Percentiles rank a stretch among this genome's conserved stretches.
Evolutionary conservation across 225 moss, liverwort and hornwort genomes (phyloP).

Genomic region (Marchantia paleacea): DNA sequence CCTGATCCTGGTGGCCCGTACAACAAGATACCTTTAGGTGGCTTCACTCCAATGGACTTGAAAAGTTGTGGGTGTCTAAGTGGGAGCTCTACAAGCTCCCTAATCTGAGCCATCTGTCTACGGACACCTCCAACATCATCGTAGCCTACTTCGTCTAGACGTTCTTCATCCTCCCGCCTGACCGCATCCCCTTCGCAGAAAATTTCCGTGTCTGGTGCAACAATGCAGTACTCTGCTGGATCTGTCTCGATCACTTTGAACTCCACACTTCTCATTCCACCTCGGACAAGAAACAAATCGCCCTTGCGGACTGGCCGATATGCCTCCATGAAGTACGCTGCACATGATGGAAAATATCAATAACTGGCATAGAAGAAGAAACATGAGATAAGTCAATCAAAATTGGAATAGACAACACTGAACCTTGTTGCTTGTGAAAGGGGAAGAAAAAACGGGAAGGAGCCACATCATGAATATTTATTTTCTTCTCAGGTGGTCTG

Average conservation of each 20-base stretch:
- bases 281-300: slow-evolving; percentile 69
- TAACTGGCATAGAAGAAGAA: too few species aligned
- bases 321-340: slow-evolving; percentile 85
- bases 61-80: slow-evolving; percentile 75
- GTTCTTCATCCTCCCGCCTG: slow-evolving; percentile 85
- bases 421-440: too few species aligned
- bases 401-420: too few species aligned
- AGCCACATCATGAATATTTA: too few species aligned
- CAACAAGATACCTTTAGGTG: slow-evolving; percentile 85
- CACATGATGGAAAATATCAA: not conserved
- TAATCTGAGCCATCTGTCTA: slow-evolving; percentile 90
- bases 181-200: slow-evolving; percentile 91
- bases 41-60: slow-evolving; percentile 74
- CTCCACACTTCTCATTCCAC: slow-evolving; percentile 78
- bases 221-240: slow-evolving; percentile 90
- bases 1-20: slow-evolving; percentile 93
- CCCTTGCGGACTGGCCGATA: slow-evolving; percentile 75
- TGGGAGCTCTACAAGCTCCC: slow-evolving; percentile 80
- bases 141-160: slow-evolving; percentile 85
- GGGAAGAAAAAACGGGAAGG: too few species aligned
- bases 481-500: too few species aligned
- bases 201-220: slow-evolving; percentile 89
- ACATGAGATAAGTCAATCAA: too few species aligned
- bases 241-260: slow-evolving; percentile 84
- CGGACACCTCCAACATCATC: slow-evolving; percentile 97